phyloP scores from a whole-genome alignment of 2,329 filamentous ascomycete genomes.

The Ceratocystis diversiconidia region DNA sequence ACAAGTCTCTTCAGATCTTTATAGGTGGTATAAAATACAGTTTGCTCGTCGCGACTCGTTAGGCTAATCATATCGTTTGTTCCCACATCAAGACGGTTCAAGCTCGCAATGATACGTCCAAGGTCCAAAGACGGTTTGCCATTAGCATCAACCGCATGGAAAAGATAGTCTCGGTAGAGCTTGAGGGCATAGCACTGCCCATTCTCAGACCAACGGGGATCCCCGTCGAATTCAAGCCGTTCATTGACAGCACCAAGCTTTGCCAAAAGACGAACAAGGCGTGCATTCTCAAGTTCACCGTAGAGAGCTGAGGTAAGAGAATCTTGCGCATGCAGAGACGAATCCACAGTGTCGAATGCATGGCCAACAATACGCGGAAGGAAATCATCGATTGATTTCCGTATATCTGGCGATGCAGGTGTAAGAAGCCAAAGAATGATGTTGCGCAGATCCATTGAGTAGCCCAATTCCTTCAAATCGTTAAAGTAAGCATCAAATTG shows the following conservation, averaged over 20 bases:
- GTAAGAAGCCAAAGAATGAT: slow-evolving; percentile 71
- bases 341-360: slow-evolving; percentile 61
- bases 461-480: slow-evolving; percentile 62
- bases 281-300: slow-evolving; percentile 78
- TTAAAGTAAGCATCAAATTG: slow-evolving; percentile 37
- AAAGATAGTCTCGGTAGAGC: slow-evolving; percentile 91
- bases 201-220: slow-evolving; percentile 74
- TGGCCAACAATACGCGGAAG: slow-evolving; percentile 65
- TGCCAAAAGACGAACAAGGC: slow-evolving; percentile 60
- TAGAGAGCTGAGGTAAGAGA: slow-evolving; percentile 56
- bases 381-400: slow-evolving; percentile 67
- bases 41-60: slow-evolving; percentile 81
- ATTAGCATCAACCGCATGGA: slow-evolving; percentile 81
- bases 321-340: slow-evolving; percentile 65
- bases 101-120: slow-evolving; percentile 69
- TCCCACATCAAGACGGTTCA: slow-evolving; percentile 89
- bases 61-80: slow-evolving; percentile 74
- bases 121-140: slow-evolving; percentile 74
- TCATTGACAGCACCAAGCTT: slow-evolving; percentile 87
- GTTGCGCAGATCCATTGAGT: slow-evolving; percentile 64
- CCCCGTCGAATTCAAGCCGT: slow-evolving; percentile 67
- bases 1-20: slow-evolving; percentile 67
- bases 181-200: slow-evolving; percentile 87
- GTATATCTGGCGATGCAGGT: slow-evolving; percentile 38
- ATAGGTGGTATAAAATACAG: slow-evolving; percentile 75